phyloP scores from a whole-genome alignment of 495 filamentous ascomycete species.

The Neurospora sp. region DNA sequence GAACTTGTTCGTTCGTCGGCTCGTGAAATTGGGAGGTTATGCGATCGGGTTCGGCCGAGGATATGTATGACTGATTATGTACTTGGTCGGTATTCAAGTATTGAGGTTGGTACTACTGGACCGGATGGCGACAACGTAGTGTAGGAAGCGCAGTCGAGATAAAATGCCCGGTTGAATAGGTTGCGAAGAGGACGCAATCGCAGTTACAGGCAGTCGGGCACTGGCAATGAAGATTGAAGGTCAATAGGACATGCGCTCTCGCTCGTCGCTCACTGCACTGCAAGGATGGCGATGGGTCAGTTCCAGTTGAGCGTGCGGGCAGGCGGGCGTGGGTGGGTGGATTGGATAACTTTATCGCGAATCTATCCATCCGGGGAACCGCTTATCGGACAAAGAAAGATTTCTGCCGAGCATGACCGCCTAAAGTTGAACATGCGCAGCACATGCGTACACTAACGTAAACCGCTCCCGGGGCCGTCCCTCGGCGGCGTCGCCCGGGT shows the following conservation, averaged over 20 bases:
- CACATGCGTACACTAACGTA: neutral
- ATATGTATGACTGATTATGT: no score
- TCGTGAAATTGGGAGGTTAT: no score
- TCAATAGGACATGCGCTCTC: neutral
- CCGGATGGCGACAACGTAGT: no score
- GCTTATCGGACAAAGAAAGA: conserved; percentile 13
- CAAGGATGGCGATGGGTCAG: neutral
- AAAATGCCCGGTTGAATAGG: no score
- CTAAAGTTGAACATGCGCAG: neutral
- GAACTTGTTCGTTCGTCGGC: no score
- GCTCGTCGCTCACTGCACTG: neutral
- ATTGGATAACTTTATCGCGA: neutral
- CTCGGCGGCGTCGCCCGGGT: neutral
- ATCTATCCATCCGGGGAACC: neutral
- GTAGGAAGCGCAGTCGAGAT: neutral
- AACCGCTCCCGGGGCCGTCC: neutral
- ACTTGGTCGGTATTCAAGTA: no score
- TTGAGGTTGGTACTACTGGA: no score
- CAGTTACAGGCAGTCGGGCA: no score
- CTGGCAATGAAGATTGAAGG: no score
- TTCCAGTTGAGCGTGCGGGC: neutral
- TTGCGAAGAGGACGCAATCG: no score
- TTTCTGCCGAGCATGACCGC: conserved; percentile 22
- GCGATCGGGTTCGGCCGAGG: no score
- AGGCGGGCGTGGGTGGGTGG: neutral